These are phyloP conservation scores for Aristolochia californica DNA, from an alignment of 164 flowering plant genomes.

Conservation along the genomic window DNA sequence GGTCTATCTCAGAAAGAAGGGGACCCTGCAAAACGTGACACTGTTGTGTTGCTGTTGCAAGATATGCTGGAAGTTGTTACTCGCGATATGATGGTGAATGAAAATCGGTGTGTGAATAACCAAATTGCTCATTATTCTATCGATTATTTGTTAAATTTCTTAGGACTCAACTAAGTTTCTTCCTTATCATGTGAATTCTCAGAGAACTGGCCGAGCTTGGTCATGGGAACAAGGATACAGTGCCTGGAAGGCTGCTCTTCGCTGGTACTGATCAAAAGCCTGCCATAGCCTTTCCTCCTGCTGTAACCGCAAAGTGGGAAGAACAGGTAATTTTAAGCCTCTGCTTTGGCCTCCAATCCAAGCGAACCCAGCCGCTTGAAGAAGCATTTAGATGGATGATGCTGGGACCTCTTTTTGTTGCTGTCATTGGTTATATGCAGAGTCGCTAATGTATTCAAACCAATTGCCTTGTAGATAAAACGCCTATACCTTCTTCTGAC, in stretches of 20 bases:
- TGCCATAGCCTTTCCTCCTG: conserved; percentile 71
- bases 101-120: conserved; percentile 63
- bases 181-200: conserved; percentile 8
- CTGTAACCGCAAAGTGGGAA: conserved; percentile 85
- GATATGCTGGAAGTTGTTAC: conserved; percentile 98
- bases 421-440: no score
- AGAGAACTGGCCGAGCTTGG: conserved; percentile 90
- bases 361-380: not conserved
- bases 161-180: conserved; percentile 2
- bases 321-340: conserved; percentile 54
- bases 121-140: not conserved
- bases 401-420: no score
- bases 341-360: no score
- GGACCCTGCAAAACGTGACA: conserved; percentile 46
- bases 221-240: conserved; percentile 69
- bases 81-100: conserved; percentile 98
- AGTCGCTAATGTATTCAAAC: not conserved
- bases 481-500: conserved; percentile 57
- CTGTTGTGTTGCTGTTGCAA: conserved; percentile 72
- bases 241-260: conserved; percentile 73
- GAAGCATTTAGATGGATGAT: not conserved
- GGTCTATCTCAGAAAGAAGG: conserved; percentile 59
- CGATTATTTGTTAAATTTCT: not conserved
- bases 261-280: conserved; percentile 66
- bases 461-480: conserved; percentile 17